These are phyloP conservation scores for Hygrocybe coccinea DNA, from an alignment of 768 basidiomycete genomes.

Conservation along the genomic window DNA sequence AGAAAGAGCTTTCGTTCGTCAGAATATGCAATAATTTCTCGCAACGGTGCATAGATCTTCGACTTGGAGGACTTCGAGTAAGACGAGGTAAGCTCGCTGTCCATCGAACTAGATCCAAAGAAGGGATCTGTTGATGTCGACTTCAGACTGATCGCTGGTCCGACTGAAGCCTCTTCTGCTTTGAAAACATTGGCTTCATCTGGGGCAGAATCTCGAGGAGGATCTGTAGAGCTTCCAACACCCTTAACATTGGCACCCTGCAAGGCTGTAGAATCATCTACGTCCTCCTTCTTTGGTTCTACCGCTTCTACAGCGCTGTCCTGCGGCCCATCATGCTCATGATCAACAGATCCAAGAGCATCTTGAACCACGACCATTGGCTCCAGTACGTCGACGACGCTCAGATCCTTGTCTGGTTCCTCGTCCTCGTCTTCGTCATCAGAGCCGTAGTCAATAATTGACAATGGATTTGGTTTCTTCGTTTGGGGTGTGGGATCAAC, in stretches of 20 bases:
- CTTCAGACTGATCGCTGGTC: constrained; percentile 37
- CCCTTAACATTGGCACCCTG: constrained; percentile 11
- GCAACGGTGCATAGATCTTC: constrained; percentile 50
- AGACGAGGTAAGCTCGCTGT: constrained; percentile 25
- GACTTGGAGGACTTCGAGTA: constrained; percentile 38
- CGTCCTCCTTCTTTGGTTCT: constrained; percentile 42
- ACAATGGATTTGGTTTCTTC: constrained; percentile 26
- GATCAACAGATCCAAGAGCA: constrained; percentile 45
- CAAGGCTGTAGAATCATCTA: constrained; percentile 51
- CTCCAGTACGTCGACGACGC: constrained; percentile 57
- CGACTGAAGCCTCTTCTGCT: constrained; percentile 7
- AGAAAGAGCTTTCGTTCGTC: constrained; percentile 51
- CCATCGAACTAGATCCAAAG: constrained; percentile 40
- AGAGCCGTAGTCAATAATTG: constrained; percentile 53
- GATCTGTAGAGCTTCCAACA: constrained; percentile 15
- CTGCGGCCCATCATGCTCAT: constrained; percentile 29
- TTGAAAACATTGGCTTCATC: background rate
- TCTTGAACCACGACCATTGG: constrained; percentile 52
- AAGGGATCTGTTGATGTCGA: constrained; percentile 53
- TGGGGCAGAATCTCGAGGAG: no score
- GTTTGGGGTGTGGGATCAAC: constrained; percentile 18
- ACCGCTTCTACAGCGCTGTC: constrained; percentile 23
- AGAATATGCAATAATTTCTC: constrained; percentile 59
- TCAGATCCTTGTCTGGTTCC: constrained; percentile 49
- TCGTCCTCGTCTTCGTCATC: constrained; percentile 64